Conservation (phyloP, 176 grass and related monocot species). For the Metroxylon sagu region DNA sequence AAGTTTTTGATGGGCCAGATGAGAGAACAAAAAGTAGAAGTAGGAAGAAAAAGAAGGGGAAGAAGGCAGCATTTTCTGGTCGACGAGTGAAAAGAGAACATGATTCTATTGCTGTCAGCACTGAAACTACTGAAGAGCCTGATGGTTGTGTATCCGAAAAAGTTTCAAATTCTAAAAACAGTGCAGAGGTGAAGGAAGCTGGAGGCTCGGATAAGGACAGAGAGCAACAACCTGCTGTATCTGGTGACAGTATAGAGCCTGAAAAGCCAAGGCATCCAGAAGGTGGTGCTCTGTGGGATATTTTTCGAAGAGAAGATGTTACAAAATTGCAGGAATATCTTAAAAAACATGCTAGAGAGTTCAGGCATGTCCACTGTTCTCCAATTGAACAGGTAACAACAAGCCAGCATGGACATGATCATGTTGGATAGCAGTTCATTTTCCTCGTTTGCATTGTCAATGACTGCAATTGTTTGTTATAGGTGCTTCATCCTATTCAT, state of each 20-base stretch:
- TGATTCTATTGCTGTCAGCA: too few species aligned
- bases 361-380: slow-evolving; percentile 49
- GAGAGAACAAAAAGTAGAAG: background rate
- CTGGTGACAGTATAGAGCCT: slow-evolving; percentile 4
- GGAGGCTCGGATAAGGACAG: background rate
- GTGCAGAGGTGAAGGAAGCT: background rate
- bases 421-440: background rate
- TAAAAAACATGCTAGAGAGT: slow-evolving; percentile 55
- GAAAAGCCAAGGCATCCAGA: slow-evolving; percentile 11
- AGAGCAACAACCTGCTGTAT: background rate
- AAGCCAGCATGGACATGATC: too few species aligned
- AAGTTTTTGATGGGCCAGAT: background rate
- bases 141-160: too few species aligned
- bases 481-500: slow-evolving; percentile 69
- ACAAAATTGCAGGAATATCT: slow-evolving; percentile 59
- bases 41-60: background rate
- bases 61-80: too few species aligned
- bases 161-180: too few species aligned
- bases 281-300: slow-evolving; percentile 81
- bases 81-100: too few species aligned
- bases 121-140: too few species aligned
- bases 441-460: background rate
- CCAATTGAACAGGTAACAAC: slow-evolving; percentile 40
- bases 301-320: slow-evolving; percentile 79
- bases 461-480: slow-evolving; percentile 3